phyloP scores from a whole-genome alignment of 495 filamentous ascomycete species.

The Sporormia fimetaria region DNA sequence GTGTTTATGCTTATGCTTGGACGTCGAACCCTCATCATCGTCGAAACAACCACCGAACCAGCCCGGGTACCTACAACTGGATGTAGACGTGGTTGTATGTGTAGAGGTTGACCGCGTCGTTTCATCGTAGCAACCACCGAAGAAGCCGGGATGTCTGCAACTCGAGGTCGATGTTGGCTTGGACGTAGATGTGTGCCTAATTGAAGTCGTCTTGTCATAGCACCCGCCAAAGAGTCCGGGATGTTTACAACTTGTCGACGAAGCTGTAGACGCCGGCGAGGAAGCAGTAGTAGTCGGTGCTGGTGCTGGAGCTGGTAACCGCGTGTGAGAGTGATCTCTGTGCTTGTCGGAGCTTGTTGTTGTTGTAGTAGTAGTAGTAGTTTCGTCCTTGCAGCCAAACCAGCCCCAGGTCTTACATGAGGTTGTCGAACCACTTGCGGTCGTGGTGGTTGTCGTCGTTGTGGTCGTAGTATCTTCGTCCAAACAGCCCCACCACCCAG shows the following conservation, averaged over 20 bases:
- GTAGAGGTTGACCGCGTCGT: background rate
- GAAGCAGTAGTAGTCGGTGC: constrained; percentile 21
- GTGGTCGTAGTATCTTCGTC: constrained; percentile 41
- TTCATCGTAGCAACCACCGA: constrained; percentile 47
- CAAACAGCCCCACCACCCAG: constrained; percentile 69
- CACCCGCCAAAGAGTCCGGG: constrained; percentile 64
- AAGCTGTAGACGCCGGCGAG: background rate
- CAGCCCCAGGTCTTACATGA: constrained; percentile 30
- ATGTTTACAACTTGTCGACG: constrained; percentile 44
- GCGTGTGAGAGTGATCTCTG: constrained; percentile 2
- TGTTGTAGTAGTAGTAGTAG: constrained; percentile 22
- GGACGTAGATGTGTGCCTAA: constrained; percentile 1
- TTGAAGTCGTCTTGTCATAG: constrained; percentile 40
- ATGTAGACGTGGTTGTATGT: constrained; percentile 12
- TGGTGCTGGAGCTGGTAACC: constrained; percentile 8
- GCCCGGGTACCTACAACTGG: constrained; percentile 52
- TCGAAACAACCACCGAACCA: constrained; percentile 60
- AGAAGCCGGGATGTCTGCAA: constrained; percentile 41
- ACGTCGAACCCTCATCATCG: constrained; percentile 40
- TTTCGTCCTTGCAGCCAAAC: constrained; percentile 35
- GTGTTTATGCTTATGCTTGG: no score
- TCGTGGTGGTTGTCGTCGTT: constrained; percentile 32
- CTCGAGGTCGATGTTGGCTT: constrained; percentile 3
- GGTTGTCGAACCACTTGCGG: constrained; percentile 37
- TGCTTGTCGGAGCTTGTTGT: no score